Percentiles rank a stretch among this genome's conserved stretches.
Evolutionary conservation across 495 filamentous ascomycete species (phyloP).

Genomic region (Podospora pseudopauciseta): DNA sequence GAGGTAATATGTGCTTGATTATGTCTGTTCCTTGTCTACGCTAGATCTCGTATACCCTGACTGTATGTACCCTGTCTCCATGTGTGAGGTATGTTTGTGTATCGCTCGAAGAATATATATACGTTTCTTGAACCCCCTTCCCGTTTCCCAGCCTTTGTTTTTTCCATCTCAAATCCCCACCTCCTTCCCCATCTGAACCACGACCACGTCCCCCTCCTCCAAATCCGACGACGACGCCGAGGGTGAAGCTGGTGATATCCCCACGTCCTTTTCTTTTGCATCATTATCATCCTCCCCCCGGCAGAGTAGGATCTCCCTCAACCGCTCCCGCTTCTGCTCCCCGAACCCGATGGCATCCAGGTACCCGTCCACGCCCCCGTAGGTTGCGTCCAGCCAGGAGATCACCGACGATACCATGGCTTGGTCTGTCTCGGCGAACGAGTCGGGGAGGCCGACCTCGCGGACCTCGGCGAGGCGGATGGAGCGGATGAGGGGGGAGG

Average conservation of each 20-base stretch:
- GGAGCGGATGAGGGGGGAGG: slow-evolving; percentile 37
- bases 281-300: not conserved
- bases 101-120: too few relatives aligned
- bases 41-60: too few relatives aligned
- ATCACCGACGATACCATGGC: slow-evolving; percentile 52
- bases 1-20: too few relatives aligned
- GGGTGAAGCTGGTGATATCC: not conserved
- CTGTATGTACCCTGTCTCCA: too few relatives aligned
- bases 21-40: too few relatives aligned
- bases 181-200: too few relatives aligned
- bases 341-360: slow-evolving; percentile 56
- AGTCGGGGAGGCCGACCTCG: slow-evolving; percentile 61
- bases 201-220: too few relatives aligned
- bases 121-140: too few relatives aligned
- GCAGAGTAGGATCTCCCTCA: not conserved
- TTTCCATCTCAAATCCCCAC: too few relatives aligned
- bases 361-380: slow-evolving; percentile 63
- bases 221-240: too few relatives aligned
- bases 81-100: too few relatives aligned
- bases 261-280: not conserved
- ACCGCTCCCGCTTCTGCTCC: not conserved
- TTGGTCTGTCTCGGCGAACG: slow-evolving; percentile 61
- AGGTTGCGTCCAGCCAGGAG: slow-evolving; percentile 49
- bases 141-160: too few relatives aligned
- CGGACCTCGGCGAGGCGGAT: slow-evolving; percentile 63